Conservation (phyloP, 2,329 filamentous ascomycete genomes). For the Cercospora brassicicola region DNA sequence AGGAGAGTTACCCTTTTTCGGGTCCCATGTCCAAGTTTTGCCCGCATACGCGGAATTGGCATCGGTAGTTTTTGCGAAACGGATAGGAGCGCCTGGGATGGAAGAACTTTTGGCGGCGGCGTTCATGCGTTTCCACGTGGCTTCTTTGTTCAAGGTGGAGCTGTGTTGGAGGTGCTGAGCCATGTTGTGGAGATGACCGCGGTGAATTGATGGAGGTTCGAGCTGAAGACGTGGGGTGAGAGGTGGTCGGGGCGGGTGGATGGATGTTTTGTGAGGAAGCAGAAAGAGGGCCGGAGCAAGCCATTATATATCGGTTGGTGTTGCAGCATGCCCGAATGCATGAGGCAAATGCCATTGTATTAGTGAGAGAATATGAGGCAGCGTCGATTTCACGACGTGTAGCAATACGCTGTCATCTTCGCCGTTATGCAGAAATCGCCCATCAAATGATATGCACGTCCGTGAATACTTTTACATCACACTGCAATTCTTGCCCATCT, state of each 20-base stretch:
- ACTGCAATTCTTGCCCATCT: slow-evolving; percentile 43
- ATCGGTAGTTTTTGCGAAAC: background rate
- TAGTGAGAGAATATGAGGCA: background rate
- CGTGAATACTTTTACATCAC: slow-evolving; percentile 43
- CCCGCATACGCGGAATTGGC: background rate
- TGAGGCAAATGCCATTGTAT: background rate
- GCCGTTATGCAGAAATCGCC: background rate
- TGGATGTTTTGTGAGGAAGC: background rate
- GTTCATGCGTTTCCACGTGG: background rate
- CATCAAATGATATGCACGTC: background rate
- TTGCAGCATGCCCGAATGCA: background rate
- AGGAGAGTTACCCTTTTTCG: background rate
- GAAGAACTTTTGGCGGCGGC: background rate
- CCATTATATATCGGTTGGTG: background rate
- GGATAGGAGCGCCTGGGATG: background rate
- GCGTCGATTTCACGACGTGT: background rate
- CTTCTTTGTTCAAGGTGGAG: background rate
- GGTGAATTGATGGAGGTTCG: background rate
- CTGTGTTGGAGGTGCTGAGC: background rate
- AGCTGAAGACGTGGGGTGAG: background rate
- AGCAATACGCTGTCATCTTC: background rate
- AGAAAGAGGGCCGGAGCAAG: background rate
- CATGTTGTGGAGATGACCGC: background rate
- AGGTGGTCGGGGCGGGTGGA: background rate
- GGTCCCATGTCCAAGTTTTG: background rate